phyloP scores from a whole-genome alignment of 2,329 filamentous ascomycete species.

The Hymenoscyphus linearis region DNA sequence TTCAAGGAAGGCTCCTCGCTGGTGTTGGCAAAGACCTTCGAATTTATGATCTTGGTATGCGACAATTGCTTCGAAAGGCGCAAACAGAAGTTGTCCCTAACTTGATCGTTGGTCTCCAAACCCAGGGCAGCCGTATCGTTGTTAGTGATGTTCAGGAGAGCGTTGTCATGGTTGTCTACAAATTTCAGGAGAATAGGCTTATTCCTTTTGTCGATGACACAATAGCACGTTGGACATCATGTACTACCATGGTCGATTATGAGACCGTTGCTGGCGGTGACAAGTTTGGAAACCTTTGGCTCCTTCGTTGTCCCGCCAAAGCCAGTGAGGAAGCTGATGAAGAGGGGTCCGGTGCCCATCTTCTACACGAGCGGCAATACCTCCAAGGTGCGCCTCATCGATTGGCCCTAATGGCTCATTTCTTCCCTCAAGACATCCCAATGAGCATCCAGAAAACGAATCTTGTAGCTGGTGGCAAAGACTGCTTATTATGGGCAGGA shows the following conservation, averaged over 20 bases:
- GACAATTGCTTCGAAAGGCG: slow-evolving; percentile 85
- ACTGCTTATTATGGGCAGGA: slow-evolving; percentile 89
- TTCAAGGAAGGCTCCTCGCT: slow-evolving; percentile 85
- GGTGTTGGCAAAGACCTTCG: slow-evolving; percentile 78
- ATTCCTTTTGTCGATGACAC: slow-evolving; percentile 93
- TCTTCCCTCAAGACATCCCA: slow-evolving; percentile 86
- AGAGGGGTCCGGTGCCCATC: slow-evolving; percentile 80
- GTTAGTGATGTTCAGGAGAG: slow-evolving; percentile 92
- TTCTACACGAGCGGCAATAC: slow-evolving; percentile 86
- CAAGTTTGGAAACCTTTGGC: slow-evolving; percentile 96
- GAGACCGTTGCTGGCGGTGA: slow-evolving; percentile 92
- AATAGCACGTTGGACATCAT: slow-evolving; percentile 84
- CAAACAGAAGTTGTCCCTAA: slow-evolving; percentile 75
- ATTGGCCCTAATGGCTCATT: slow-evolving; percentile 79
- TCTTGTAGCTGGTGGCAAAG: slow-evolving; percentile 84
- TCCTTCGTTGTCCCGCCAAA: slow-evolving; percentile 81
- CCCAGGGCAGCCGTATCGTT: slow-evolving; percentile 84
- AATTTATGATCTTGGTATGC: slow-evolving; percentile 89
- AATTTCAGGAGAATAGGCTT: slow-evolving; percentile 81
- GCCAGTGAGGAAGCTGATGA: slow-evolving; percentile 87
- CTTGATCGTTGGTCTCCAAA: slow-evolving; percentile 82
- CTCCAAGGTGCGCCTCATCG: slow-evolving; percentile 85
- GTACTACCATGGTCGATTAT: slow-evolving; percentile 92
- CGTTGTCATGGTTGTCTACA: slow-evolving; percentile 89
- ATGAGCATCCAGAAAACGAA: slow-evolving; percentile 85